phyloP scores from a whole-genome alignment of 208 protist species.

The Borovskyia barvae region DNA sequence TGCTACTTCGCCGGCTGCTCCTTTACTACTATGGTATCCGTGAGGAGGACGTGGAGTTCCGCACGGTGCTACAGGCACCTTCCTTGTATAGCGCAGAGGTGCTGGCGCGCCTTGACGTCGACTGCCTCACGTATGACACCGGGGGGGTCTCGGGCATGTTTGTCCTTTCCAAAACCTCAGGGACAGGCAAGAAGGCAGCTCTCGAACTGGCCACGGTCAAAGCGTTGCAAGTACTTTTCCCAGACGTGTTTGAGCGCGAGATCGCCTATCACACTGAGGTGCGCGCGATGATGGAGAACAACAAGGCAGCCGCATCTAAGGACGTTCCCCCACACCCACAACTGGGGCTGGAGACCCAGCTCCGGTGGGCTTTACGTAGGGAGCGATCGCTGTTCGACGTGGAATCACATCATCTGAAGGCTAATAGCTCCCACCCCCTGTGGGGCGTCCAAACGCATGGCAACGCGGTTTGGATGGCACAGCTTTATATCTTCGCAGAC shows the following conservation, averaged over 20 bases:
- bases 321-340: constrained; percentile 36
- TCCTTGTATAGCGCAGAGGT: constrained; percentile 17
- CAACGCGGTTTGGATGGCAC: constrained; percentile 12
- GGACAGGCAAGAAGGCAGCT: constrained; percentile 30
- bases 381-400: constrained; percentile 28
- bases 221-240: constrained; percentile 56
- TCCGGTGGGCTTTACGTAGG: constrained; percentile 47
- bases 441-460: constrained; percentile 28
- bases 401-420: constrained; percentile 26
- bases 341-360: constrained; percentile 36
- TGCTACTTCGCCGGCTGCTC: constrained; percentile 48
- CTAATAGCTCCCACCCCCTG: constrained; percentile 28
- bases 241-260: constrained; percentile 57
- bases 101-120: constrained; percentile 1
- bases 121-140: neutral
- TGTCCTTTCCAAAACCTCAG: constrained; percentile 26
- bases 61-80: neutral
- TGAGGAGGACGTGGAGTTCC: constrained; percentile 34
- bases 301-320: constrained; percentile 21
- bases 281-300: constrained; percentile 29
- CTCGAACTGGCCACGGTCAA: constrained; percentile 38
- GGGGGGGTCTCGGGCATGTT: neutral
- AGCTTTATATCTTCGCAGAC: constrained; percentile 26
- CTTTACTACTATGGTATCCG: constrained; percentile 55
- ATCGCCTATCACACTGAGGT: constrained; percentile 60